Base-by-base conservation (phyloP, 306 rosid species). In the Fragaria ananassa region DNA sequence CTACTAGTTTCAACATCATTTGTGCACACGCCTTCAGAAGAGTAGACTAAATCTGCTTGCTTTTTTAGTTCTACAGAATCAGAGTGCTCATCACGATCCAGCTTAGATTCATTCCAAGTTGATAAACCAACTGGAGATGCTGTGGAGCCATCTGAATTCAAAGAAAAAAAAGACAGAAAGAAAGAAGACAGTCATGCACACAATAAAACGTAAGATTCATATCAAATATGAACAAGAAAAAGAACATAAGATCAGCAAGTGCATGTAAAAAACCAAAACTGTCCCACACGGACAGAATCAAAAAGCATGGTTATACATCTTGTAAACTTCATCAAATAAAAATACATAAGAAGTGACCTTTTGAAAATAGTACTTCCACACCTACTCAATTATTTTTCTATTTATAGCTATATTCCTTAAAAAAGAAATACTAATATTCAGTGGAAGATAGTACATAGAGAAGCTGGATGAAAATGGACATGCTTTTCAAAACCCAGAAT, bases 21-120 rank as follows among this genome's bases (percentile, higher is more conserved):
- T 71, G 75, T 65, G 71, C 76, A 76, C 47, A 66, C 49, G 78
- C 78, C 81, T 25, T 79, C 84, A 44, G 73, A 81, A 73, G 81
- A 75, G 75, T 46, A 23, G 77, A 53, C 50, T 42, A 81, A 49
- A 61, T 70, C 66, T 0, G 79, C 66, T 72, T 80, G 84, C 76
- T 68, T 77, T 1, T 42, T 72, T 10, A 70, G 66, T 74, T 64
- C 51, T 69, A 63, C 76, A 76, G 80, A 45, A 58, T 69, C 68
- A 65, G 87, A 76, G 77, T 61, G 79, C 74, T 81, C 27, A 77
- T 80, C 67, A 66, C n/a, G 61, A 74, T 87, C 84, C 9, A 76
- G 74, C 80, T 84, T 74, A 74, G 85, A 73, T 77, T 89, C 88
- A 6, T 85, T 79, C 93, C 89, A 86, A 64, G 82, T 86, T 72